Conservation (phyloP, 345 rosid genomes). For the Melaleuca quinquenervia region DNA sequence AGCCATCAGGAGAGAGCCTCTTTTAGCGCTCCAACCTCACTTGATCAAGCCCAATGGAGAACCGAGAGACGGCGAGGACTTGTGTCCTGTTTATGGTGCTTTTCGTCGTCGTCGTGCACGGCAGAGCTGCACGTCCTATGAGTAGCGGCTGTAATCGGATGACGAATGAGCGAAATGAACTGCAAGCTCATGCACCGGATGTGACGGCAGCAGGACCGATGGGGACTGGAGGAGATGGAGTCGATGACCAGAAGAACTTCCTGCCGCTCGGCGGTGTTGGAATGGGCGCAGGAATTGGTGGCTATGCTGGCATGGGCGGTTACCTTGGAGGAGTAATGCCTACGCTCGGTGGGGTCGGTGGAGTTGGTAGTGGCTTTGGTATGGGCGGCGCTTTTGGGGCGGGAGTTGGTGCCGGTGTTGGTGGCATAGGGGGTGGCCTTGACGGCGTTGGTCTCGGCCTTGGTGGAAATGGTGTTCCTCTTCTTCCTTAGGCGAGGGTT, state of each 20-base stretch:
- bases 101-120: neutral
- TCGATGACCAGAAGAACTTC: neutral
- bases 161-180: neutral
- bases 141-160: neutral
- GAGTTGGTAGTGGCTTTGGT: neutral
- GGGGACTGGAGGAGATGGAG: neutral
- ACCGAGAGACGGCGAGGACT: neutral
- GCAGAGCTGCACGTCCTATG: neutral
- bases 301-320: neutral
- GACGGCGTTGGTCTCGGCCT: neutral
- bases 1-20: neutral
- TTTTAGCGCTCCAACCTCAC: neutral
- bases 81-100: neutral
- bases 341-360: neutral
- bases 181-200: neutral
- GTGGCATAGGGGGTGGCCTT: neutral
- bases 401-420: neutral
- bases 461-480: neutral
- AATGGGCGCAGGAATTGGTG: neutral
- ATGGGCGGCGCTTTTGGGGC: neutral
- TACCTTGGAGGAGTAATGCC: neutral
- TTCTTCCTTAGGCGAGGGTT: neutral
- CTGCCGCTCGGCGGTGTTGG: neutral
- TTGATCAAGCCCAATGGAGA: neutral
- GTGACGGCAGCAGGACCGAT: neutral